phyloP scores from a whole-genome alignment of 805 yeast species.

The Wickerhamomyces tratensis region DNA sequence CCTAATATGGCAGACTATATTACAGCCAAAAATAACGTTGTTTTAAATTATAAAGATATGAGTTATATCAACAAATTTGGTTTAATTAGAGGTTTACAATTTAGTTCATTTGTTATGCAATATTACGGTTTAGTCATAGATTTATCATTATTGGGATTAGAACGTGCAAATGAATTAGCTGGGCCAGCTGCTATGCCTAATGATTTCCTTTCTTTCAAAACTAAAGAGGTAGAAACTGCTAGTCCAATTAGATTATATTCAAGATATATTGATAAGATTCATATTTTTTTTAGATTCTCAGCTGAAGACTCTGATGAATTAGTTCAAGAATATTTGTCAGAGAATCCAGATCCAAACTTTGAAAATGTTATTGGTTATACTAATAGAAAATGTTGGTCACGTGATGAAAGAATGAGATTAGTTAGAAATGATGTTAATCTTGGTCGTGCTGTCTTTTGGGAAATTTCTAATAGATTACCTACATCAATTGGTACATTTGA shows the following conservation, averaged over 20 bases:
- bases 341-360: slow-evolving; percentile 89
- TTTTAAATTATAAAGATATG: slow-evolving; percentile 87
- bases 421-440: slow-evolving; percentile 87
- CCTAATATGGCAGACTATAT: slow-evolving; percentile 91
- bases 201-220: slow-evolving; percentile 66
- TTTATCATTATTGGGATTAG: slow-evolving; percentile 71
- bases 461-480: slow-evolving; percentile 73
- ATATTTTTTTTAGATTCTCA: slow-evolving; percentile 67
- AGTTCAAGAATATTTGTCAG: slow-evolving; percentile 65
- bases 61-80: slow-evolving; percentile 87
- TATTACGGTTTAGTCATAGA: slow-evolving; percentile 84
- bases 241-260: slow-evolving; percentile 78
- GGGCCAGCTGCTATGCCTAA: slow-evolving; percentile 68
- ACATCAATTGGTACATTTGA: slow-evolving; percentile 56
- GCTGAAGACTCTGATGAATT: slow-evolving; percentile 68
- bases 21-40: slow-evolving; percentile 81
- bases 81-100: slow-evolving; percentile 78
- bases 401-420: slow-evolving; percentile 82
- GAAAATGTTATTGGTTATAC: slow-evolving; percentile 80
- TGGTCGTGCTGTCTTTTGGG: slow-evolving; percentile 92
- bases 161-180: slow-evolving; percentile 81
- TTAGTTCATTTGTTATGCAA: slow-evolving; percentile 82
- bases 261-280: slow-evolving; percentile 76
- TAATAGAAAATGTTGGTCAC: slow-evolving; percentile 91
- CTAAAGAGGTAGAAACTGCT: slow-evolving; percentile 43